Evolutionary conservation across 2,329 filamentous ascomycete genomes (phyloP), one percentile per base, ranked within the genome.

Genomic region (Ceratocystis smalleyi): DNA sequence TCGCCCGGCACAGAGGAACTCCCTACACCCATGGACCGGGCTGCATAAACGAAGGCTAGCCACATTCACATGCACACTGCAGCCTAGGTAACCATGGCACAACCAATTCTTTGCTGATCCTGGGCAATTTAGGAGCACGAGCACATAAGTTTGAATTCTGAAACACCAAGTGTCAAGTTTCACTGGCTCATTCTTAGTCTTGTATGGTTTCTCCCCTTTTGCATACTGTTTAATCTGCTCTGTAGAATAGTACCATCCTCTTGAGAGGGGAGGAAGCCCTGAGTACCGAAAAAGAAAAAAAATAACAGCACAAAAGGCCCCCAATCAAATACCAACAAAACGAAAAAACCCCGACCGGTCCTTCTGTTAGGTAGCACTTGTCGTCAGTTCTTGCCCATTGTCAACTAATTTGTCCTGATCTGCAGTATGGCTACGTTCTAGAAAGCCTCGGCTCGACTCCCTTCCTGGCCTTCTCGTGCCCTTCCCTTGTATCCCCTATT

Each of bases 201-300:
- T 45, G 32, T 45, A 49, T 67, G 30, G 43, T 63, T 67, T 60
- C 43, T 64, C 62, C 67, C 62, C 68, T 40, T 49, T 57, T 61
- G 22, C 64, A 49, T 62, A 35, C 65, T 49, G 30, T n/a, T 35
- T 57, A 57, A 32, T 57, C 35, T 40, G 10, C 35, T 15, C 35
- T 3, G 15, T 40, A 15, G 35, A 5, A 40, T 40, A 40, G 12
- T 40, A 3, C 1, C 35, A 40, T 40, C 12, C 35, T 40, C 35
- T 40, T 12, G 35, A 40, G 35, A 12, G 35, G 15, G 12, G 10
- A 40, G 35, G 12, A 40, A 40, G 10, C 35, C 35, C 35, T 40
- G 35, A 40, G 10, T 10, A 40, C 35, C 15, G 35, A 40, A 40
- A 12, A 12, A 12, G 3, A 15, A 40, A 5, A 40, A 40, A 1